These are phyloP conservation scores for Phytophthora vignae DNA, from an alignment of 352 stramenopile species.

Conservation along the genomic window DNA sequence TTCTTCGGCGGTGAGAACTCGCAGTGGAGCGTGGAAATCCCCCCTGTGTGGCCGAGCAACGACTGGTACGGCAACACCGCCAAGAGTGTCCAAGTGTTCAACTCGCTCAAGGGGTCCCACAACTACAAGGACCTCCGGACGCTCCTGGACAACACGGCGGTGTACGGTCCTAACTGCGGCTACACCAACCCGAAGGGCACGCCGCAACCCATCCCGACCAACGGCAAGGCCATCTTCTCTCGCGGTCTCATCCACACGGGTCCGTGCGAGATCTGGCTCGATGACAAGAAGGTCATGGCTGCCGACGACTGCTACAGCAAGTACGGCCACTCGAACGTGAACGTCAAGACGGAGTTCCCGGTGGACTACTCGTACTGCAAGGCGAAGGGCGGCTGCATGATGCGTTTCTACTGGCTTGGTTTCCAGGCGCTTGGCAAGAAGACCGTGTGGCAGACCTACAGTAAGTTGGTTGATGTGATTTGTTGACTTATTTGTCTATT, in stretches of 20 bases:
- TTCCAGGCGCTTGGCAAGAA: not conserved
- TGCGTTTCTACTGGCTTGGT: not conserved
- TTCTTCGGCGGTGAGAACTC: not conserved
- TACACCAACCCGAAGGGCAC: not conserved
- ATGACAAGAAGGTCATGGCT: not conserved
- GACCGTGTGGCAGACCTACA: not conserved
- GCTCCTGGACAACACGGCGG: not conserved
- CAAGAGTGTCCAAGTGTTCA: not conserved
- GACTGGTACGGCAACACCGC: not conserved
- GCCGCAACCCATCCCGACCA: not conserved
- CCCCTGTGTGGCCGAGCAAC: not conserved
- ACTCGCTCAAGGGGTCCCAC: not conserved
- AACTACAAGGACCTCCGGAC: not conserved
- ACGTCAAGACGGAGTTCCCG: not conserved
- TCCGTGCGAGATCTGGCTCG: conserved; percentile 2
- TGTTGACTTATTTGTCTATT: not conserved
- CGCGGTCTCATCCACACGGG: not conserved
- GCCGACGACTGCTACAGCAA: not conserved
- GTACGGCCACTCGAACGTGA: not conserved
- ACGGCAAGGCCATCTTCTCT: not conserved
- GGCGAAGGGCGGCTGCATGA: not conserved
- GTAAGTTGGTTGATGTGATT: not conserved
- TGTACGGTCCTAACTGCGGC: not conserved
- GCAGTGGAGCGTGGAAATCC: not conserved
- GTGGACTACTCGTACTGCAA: not conserved